These are phyloP conservation scores for Phoenix dactylifera DNA, from an alignment of 176 grass and related monocot species.

Conservation along the genomic window DNA sequence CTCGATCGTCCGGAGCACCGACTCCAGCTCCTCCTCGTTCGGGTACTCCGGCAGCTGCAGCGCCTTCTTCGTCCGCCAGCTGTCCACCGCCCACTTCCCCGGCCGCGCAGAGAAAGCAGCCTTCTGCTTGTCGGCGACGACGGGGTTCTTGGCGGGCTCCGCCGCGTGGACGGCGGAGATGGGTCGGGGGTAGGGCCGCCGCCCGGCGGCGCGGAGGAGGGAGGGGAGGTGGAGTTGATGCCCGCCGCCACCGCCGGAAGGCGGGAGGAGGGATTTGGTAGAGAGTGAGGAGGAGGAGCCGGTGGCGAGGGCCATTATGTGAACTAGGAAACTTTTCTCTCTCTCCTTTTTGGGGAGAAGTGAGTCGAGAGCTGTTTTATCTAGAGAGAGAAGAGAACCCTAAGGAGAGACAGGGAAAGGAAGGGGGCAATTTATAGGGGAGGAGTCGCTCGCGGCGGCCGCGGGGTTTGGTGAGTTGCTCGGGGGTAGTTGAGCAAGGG, in stretches of 20 bases:
- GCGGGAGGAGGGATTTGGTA: background rate
- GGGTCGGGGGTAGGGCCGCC: background rate
- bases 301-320: constrained; percentile 28
- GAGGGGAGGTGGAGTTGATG: constrained; percentile 1
- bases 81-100: constrained; percentile 52
- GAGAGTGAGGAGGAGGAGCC: constrained; percentile 19
- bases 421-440: no score
- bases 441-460: no score
- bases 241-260: background rate
- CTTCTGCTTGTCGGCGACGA: background rate
- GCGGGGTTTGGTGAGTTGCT: no score
- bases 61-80: constrained; percentile 50
- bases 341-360: no score
- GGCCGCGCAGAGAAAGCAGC: background rate
- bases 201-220: constrained; percentile 1
- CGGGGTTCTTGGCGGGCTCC: constrained; percentile 25
- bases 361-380: no score
- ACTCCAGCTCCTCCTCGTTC: constrained; percentile 39
- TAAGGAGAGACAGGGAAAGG: no score
- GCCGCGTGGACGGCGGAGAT: constrained; percentile 47
- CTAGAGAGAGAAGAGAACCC: no score
- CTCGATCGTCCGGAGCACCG: constrained; percentile 70
- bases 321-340: background rate
- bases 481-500: no score
- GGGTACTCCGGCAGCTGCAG: constrained; percentile 73